These are phyloP conservation scores for Phytophthora multivora DNA, from an alignment of 352 stramenopile genomes.

Conservation along the genomic window DNA sequence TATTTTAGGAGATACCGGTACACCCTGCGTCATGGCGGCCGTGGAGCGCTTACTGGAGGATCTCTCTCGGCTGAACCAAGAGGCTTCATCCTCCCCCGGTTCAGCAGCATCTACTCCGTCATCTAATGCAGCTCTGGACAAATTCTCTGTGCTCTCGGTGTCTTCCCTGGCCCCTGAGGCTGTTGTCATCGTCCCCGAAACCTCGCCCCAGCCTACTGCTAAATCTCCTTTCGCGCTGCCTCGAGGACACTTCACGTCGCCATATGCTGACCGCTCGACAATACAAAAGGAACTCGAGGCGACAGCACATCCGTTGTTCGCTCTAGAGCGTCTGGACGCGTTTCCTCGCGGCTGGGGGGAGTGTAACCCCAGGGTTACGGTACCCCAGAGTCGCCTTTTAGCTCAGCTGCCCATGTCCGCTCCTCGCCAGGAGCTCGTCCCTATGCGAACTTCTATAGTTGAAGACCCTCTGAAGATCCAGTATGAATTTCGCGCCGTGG, in stretches of 20 bases:
- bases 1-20: background rate
- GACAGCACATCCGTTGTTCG: conserved; percentile 39
- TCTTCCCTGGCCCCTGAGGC: conserved; percentile 49
- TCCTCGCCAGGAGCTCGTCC: conserved; percentile 57
- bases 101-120: background rate
- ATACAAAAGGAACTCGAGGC: conserved; percentile 38
- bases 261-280: conserved; percentile 25
- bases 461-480: conserved; percentile 49
- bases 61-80: conserved; percentile 42
- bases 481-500: conserved; percentile 67
- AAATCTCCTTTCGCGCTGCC: conserved; percentile 50
- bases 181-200: conserved; percentile 51
- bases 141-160: conserved; percentile 53
- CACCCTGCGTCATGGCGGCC: conserved; percentile 24
- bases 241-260: conserved; percentile 39
- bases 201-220: background rate
- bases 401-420: conserved; percentile 76
- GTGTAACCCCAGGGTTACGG: conserved; percentile 17
- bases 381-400: conserved; percentile 57
- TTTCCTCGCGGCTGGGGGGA: conserved; percentile 33
- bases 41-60: conserved; percentile 46
- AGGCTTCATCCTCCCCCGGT: background rate
- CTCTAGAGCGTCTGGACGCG: conserved; percentile 44
- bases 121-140: conserved; percentile 30
- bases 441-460: conserved; percentile 52